Conservation (phyloP, 2,329 filamentous ascomycete genomes). For the Claviceps maximensis region DNA sequence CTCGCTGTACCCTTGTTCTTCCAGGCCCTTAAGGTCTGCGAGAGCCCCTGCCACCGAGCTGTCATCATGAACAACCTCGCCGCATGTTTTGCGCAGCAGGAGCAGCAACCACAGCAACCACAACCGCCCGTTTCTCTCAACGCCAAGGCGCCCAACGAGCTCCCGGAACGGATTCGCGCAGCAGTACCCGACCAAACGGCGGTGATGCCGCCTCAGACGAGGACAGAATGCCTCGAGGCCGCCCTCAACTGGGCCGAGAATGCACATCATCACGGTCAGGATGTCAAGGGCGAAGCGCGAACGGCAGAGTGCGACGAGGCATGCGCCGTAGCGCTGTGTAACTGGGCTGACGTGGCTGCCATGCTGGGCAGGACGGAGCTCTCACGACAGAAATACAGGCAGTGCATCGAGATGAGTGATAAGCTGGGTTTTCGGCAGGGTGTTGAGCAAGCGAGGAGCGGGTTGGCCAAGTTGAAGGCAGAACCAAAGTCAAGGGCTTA, state of each 20-base stretch:
- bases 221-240: conserved; percentile 50
- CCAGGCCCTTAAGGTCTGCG: conserved; percentile 62
- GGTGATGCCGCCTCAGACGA: conserved; percentile 28
- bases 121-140: conserved; percentile 25
- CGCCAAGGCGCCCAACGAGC: conserved; percentile 12
- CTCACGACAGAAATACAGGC: conserved; percentile 54
- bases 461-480: conserved; percentile 24
- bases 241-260: conserved; percentile 70
- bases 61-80: conserved; percentile 80
- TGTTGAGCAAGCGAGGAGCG: conserved; percentile 37
- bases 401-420: conserved; percentile 51
- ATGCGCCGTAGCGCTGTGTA: conserved; percentile 74
- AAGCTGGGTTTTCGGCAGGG: conserved; percentile 39
- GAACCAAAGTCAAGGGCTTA: too few species aligned
- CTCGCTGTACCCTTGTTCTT: conserved; percentile 78
- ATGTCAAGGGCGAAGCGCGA: conserved; percentile 51
- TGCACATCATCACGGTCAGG: conserved; percentile 52
- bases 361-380: conserved; percentile 53
- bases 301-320: conserved; percentile 72
- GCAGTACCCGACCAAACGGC: conserved; percentile 13
- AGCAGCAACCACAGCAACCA: not conserved
- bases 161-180: conserved; percentile 15
- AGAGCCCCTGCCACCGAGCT: conserved; percentile 59
- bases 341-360: conserved; percentile 71
- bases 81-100: conserved; percentile 56